Evolutionary conservation across 371 early-diverging fungal genomes (phyloP).

Genomic region (Syncephalastrum racemosum): DNA sequence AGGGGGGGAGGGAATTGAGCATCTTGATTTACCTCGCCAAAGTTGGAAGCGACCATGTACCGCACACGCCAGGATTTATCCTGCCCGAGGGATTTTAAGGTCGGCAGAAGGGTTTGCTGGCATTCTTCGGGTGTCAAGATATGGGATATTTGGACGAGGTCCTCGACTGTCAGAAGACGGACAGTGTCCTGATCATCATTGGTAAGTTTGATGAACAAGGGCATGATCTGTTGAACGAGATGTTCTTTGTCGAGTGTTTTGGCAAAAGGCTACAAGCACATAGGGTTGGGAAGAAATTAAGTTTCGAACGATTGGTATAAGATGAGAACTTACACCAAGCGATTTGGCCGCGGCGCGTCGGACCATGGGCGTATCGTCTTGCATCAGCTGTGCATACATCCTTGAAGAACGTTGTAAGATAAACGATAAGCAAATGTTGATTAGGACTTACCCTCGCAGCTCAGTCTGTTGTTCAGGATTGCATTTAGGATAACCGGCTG

Average conservation of each 20-base stretch:
- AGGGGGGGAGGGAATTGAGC: too few relatives aligned
- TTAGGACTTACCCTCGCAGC: constrained; percentile 66
- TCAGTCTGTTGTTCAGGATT: constrained; percentile 78
- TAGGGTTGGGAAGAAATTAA: not conserved
- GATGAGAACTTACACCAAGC: constrained; percentile 64
- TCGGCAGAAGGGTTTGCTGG: constrained; percentile 70
- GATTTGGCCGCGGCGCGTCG: constrained; percentile 92
- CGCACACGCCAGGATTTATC: constrained; percentile 98
- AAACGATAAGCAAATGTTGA: constrained; percentile 2
- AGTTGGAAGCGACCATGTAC: constrained; percentile 96
- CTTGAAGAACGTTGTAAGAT: constrained; percentile 20
- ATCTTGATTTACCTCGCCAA: constrained; percentile 66
- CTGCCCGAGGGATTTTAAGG: constrained; percentile 73
- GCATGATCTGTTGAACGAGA: constrained; percentile 64
- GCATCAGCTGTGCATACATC: constrained; percentile 77
- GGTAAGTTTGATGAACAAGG: constrained; percentile 76
- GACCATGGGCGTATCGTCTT: constrained; percentile 99
- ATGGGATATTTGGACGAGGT: constrained; percentile 86
- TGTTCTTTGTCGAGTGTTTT: constrained; percentile 73
- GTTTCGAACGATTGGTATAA: not conserved
- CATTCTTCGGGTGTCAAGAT: constrained; percentile 76
- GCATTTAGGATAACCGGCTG: constrained; percentile 74
- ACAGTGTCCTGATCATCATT: constrained; percentile 97
- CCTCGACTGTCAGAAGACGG: constrained; percentile 91
- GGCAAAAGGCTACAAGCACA: constrained; percentile 51